Evolutionary conservation across 2,329 filamentous ascomycete species (phyloP).

Genomic region (Stemphylium vesicarium): DNA sequence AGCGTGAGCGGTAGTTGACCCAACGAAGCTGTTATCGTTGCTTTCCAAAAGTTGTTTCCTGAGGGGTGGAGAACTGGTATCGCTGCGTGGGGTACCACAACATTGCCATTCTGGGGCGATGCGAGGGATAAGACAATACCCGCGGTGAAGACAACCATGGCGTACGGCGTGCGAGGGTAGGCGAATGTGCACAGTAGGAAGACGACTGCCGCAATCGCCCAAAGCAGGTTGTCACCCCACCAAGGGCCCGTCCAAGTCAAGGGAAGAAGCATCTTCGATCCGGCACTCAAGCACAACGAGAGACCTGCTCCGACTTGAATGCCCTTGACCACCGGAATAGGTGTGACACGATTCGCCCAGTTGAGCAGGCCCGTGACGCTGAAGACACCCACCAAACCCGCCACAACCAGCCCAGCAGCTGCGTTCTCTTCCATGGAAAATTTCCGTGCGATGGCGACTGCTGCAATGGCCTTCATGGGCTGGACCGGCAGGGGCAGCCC

Average conservation of each 20-base stretch:
- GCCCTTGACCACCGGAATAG: constrained; percentile 87
- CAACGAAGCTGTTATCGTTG: constrained; percentile 71
- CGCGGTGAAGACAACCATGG: constrained; percentile 72
- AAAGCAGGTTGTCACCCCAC: constrained; percentile 78
- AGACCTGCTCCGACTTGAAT: constrained; percentile 93
- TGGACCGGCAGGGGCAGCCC: constrained; percentile 91
- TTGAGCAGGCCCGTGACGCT: constrained; percentile 79
- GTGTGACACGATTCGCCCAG: constrained; percentile 75
- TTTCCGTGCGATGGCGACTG: constrained; percentile 77
- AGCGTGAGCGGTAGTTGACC: constrained; percentile 91
- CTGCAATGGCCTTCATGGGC: constrained; percentile 89
- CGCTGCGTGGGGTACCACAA: constrained; percentile 55
- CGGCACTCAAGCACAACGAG: constrained; percentile 79
- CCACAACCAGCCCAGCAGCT: constrained; percentile 84
- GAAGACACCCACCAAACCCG: constrained; percentile 74
- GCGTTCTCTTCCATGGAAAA: constrained; percentile 74
- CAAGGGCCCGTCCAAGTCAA: constrained; percentile 71
- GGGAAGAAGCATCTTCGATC: constrained; percentile 67
- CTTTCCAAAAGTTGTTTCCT: constrained; percentile 56
- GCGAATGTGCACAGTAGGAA: constrained; percentile 71
- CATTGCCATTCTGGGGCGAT: constrained; percentile 24
- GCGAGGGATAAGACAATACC: constrained; percentile 71
- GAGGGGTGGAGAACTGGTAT: constrained; percentile 60
- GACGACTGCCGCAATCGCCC: constrained; percentile 76
- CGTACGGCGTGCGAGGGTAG: constrained; percentile 75